Conservation (phyloP, 768 basidiomycete species). For the Suillus paluster region DNA sequence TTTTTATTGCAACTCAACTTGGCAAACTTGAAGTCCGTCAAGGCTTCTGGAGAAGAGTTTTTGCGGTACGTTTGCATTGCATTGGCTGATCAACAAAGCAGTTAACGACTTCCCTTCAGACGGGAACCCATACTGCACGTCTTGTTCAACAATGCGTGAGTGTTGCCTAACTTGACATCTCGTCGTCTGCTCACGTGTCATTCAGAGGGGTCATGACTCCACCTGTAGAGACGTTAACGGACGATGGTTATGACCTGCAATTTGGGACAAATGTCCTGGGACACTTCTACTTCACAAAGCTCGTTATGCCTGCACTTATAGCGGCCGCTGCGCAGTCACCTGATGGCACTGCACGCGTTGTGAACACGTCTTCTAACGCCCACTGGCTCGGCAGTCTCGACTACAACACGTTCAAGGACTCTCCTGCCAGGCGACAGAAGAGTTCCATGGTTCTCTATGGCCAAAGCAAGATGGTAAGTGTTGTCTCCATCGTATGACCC, state of each 20-base stretch:
- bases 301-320: conserved; percentile 39
- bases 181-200: neutral
- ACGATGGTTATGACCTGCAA: conserved; percentile 30
- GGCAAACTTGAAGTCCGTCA: conserved; percentile 46
- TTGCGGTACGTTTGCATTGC: conserved; percentile 25
- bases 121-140: conserved; percentile 31
- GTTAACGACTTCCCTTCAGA: conserved; percentile 10
- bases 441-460: conserved; percentile 16
- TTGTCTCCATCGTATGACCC: neutral
- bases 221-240: conserved; percentile 30
- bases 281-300: conserved; percentile 14
- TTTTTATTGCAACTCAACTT: conserved; percentile 50
- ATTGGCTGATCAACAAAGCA: neutral
- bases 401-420: conserved; percentile 33
- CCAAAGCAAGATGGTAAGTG: conserved; percentile 38
- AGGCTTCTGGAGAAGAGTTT: conserved; percentile 46
- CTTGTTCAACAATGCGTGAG: conserved; percentile 38
- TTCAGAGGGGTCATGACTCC: conserved; percentile 35
- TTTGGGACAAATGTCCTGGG: conserved; percentile 26
- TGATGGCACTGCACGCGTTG: conserved; percentile 38
- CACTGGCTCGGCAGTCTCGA: conserved; percentile 27
- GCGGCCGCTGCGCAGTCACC: conserved; percentile 34
- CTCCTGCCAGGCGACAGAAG: conserved; percentile 22
- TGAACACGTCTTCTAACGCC: conserved; percentile 37
- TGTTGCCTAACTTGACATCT: conserved; percentile 9